Conservation (phyloP, 495 filamentous ascomycete species). For the Aspergillus bridgeri region DNA sequence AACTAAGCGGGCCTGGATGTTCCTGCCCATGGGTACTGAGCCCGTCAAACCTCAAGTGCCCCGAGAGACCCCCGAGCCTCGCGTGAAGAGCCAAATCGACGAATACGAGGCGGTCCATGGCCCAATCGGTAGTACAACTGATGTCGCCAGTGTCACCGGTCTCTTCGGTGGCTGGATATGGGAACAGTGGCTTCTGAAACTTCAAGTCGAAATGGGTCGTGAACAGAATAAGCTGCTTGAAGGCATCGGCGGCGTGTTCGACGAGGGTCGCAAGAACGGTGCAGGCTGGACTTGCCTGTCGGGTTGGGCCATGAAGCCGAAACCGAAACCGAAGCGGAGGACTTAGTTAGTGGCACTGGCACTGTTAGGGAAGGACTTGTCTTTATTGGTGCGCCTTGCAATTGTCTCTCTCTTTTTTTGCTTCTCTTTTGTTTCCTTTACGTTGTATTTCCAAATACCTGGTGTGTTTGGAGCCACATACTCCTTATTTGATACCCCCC, state of each 20-base stretch:
- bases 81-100: constrained; percentile 47
- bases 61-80: constrained; percentile 51
- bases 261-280: constrained; percentile 76
- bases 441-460: neutral
- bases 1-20: constrained; percentile 84
- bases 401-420: neutral
- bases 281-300: constrained; percentile 82
- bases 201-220: constrained; percentile 78
- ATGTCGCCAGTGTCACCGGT: constrained; percentile 71
- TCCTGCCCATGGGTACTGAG: constrained; percentile 78
- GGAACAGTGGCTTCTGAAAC: constrained; percentile 92
- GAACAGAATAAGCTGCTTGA: constrained; percentile 65
- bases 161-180: constrained; percentile 86
- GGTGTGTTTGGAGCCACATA: constrained; percentile 4
- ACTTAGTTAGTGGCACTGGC: neutral
- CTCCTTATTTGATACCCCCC: constrained; percentile 8
- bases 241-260: constrained; percentile 72
- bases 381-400: neutral
- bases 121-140: constrained; percentile 69
- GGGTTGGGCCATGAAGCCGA: constrained; percentile 88
- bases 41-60: constrained; percentile 39
- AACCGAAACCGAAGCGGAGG: constrained; percentile 20
- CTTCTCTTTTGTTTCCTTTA: constrained; percentile 1
- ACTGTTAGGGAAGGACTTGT: neutral
- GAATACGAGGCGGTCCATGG: constrained; percentile 59